These are phyloP conservation scores for Asterochloris sp. DNA, from an alignment of 139 green algal species.

Conservation along the genomic window DNA sequence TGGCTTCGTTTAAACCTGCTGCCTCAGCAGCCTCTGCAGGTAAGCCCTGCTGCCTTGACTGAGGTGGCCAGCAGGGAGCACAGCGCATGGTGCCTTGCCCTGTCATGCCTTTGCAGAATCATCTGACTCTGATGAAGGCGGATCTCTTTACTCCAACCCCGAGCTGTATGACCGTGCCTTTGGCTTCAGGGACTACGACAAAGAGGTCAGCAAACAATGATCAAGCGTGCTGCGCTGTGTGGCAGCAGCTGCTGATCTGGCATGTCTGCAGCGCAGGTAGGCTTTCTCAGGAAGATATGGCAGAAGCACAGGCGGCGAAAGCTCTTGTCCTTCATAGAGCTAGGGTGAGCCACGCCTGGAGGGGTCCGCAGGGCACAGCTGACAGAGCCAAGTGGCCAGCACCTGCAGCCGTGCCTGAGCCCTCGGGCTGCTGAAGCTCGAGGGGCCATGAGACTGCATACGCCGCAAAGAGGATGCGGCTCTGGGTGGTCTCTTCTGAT, in stretches of 20 bases:
- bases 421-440: too few species aligned
- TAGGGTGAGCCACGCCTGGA: neutral
- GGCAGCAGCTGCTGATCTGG: neutral
- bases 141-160: conserved; percentile 1
- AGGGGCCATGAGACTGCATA: too few species aligned
- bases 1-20: too few species aligned
- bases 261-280: neutral
- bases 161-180: conserved; percentile 7
- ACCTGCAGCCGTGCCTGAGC: too few species aligned
- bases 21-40: too few species aligned
- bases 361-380: neutral
- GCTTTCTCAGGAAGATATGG: neutral
- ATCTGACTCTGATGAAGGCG: too few species aligned
- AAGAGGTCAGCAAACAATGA: neutral
- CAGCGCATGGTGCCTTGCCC: too few species aligned
- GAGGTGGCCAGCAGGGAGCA: too few species aligned
- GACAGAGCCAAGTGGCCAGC: neutral
- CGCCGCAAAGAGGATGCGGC: too few species aligned
- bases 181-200: conserved; percentile 5
- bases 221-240: neutral
- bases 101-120: too few species aligned
- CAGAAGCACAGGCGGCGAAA: neutral
- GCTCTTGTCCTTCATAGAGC: neutral
- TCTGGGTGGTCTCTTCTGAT: too few species aligned
- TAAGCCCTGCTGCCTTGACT: too few species aligned